Evolutionary conservation across 2,329 filamentous ascomycete genomes (phyloP).

Genomic region (Amesomyces nigricolor): DNA sequence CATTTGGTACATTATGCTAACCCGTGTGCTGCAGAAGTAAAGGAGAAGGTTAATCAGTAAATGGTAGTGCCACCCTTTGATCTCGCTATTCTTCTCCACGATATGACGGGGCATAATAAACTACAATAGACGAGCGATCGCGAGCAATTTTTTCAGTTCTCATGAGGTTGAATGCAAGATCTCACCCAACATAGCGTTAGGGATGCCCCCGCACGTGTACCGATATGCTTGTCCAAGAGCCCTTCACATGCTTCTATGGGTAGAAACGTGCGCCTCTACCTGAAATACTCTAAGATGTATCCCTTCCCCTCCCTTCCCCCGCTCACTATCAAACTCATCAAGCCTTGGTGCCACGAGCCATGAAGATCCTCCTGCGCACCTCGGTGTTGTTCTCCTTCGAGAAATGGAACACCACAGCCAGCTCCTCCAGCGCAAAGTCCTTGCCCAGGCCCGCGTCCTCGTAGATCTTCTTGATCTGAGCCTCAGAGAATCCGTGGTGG

Average conservation of each 20-base stretch:
- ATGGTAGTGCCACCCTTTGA: not conserved
- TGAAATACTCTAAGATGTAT: not conserved
- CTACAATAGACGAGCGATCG: not conserved
- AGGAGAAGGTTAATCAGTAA: not conserved
- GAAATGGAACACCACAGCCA: constrained; percentile 19
- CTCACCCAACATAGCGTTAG: not conserved
- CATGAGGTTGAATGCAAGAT: not conserved
- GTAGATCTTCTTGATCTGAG: constrained; percentile 56
- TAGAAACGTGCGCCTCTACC: not conserved
- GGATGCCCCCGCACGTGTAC: too few relatives aligned
- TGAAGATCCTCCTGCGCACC: constrained; percentile 41
- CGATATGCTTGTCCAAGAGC: too few relatives aligned
- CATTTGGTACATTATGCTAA: not conserved
- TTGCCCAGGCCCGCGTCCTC: constrained; percentile 53
- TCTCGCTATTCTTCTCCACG: too few relatives aligned
- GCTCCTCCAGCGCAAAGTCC: constrained; percentile 51
- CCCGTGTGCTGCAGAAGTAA: not conserved
- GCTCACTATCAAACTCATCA: constrained; percentile 14
- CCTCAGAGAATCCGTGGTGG: constrained; percentile 60
- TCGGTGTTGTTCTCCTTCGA: constrained; percentile 32
- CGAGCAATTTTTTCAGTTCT: not conserved
- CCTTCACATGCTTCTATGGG: not conserved
- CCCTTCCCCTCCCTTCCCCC: not conserved
- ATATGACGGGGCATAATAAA: too few relatives aligned
- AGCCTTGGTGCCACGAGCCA: constrained; percentile 45